Evolutionary conservation across 73 alveolate genomes (phyloP).

Genomic region (Paramecium caudatum): DNA sequence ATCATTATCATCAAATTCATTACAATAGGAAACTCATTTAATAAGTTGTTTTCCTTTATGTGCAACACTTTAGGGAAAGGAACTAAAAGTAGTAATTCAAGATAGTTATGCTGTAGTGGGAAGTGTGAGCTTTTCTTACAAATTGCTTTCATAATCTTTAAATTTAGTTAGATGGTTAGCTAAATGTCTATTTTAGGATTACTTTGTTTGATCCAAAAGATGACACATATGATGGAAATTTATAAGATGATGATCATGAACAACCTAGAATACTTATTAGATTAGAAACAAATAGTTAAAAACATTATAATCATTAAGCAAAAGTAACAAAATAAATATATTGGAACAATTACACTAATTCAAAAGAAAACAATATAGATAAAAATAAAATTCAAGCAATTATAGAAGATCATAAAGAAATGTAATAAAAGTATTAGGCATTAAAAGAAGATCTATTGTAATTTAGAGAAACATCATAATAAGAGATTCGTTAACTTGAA

Average conservation of each 20-base stretch:
- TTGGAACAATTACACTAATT: background rate
- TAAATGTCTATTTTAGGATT: background rate
- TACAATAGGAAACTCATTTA: slow-evolving; percentile 4
- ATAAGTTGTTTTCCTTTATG: slow-evolving; percentile 12
- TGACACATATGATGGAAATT: slow-evolving; percentile 63
- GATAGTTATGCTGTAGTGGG: background rate
- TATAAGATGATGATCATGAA: slow-evolving; percentile 42
- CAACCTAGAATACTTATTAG: slow-evolving; percentile 38
- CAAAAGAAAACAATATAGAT: background rate
- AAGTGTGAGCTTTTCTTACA: background rate
- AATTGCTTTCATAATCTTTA: background rate
- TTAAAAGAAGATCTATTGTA: slow-evolving; percentile 8
- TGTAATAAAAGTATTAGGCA: background rate
- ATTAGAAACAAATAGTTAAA: background rate
- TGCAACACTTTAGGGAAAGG: slow-evolving; percentile 1
- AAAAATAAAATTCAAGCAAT: background rate
- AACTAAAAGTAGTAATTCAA: slow-evolving; percentile 8
- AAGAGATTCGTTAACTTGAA: background rate
- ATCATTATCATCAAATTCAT: slow-evolving; percentile 3
- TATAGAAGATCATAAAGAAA: slow-evolving; percentile 5
- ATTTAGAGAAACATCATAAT: background rate
- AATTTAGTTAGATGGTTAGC: slow-evolving; percentile 48
- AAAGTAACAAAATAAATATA: background rate
- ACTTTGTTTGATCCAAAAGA: slow-evolving; percentile 63
- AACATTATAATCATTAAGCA: background rate